Evolutionary conservation across 495 filamentous ascomycete genomes (phyloP).

Genomic region (Oidiodendron maius): DNA sequence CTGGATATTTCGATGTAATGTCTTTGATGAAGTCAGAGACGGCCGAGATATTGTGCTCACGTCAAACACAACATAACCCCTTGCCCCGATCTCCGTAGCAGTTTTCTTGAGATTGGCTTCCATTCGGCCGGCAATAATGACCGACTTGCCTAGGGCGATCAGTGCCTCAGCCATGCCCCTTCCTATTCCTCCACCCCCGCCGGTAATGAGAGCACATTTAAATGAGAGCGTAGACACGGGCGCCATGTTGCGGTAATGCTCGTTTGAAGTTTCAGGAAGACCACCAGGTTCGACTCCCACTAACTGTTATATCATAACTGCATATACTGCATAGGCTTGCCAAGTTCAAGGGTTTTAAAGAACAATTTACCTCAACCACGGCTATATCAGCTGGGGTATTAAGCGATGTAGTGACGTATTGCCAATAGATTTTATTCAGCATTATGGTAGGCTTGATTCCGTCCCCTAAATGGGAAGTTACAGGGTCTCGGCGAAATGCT

Average conservation of each 20-base stretch:
- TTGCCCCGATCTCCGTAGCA: conserved; percentile 30
- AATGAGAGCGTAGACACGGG: conserved; percentile 23
- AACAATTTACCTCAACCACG: too few species aligned
- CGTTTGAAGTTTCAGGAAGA: too few species aligned
- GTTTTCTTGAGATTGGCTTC: conserved; percentile 34
- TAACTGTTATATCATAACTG: too few species aligned
- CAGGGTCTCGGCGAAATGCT: too few species aligned
- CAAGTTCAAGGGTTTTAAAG: too few species aligned
- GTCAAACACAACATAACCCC: conserved; percentile 38
- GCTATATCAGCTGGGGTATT: too few species aligned
- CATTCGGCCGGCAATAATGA: conserved; percentile 40
- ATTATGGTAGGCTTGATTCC: too few species aligned
- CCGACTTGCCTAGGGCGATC: conserved; percentile 34
- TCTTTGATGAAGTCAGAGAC: conserved; percentile 31
- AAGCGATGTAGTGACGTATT: too few species aligned
- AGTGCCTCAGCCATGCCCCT: conserved; percentile 35
- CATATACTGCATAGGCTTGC: too few species aligned
- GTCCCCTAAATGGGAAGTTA: too few species aligned
- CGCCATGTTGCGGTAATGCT: conserved; percentile 2
- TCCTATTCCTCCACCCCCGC: conserved; percentile 42
- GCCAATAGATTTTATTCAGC: too few species aligned
- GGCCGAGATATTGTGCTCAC: conserved; percentile 39
- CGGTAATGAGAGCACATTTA: conserved; percentile 36
- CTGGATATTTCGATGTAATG: conserved; percentile 33
- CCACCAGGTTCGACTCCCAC: too few species aligned